These are phyloP conservation scores for Claviceps digitariae DNA, from an alignment of 2,329 filamentous ascomycete genomes.

Conservation along the genomic window DNA sequence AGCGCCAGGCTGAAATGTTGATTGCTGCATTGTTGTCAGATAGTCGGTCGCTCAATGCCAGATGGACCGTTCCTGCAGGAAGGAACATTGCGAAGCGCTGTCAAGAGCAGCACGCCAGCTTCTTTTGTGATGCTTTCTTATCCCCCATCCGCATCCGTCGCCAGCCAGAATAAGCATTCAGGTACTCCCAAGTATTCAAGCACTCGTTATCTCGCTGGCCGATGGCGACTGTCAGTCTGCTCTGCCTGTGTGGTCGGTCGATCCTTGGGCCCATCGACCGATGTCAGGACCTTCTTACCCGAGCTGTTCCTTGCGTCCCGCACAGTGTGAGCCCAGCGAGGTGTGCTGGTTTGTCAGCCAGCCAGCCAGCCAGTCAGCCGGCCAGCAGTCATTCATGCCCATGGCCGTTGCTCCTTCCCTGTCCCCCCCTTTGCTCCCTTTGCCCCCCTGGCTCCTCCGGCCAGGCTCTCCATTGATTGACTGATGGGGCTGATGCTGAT, in stretches of 20 bases:
- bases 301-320: not conserved
- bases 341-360: not conserved
- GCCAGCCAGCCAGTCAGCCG: not conserved
- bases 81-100: not conserved
- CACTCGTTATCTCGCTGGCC: not conserved
- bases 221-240: not conserved
- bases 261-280: conserved; percentile 3
- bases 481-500: not conserved
- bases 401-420: conserved; percentile 3
- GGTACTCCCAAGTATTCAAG: not conserved
- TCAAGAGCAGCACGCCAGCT: not conserved
- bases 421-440: not conserved
- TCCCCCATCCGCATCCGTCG: not conserved
- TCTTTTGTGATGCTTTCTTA: not conserved
- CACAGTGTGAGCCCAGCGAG: conserved; percentile 2
- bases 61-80: not conserved
- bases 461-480: not conserved
- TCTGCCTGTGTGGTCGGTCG: not conserved
- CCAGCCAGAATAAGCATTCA: not conserved
- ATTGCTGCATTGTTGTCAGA: not conserved
- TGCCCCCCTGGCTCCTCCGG: not conserved
- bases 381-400: not conserved
- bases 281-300: conserved; percentile 2
- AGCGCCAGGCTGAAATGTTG: not conserved
- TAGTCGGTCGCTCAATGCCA: not conserved